A percentile compares a stretch with the other conserved stretches of the same genome.
These are phyloP conservation scores for Apostasia ramifera DNA, from an alignment of 106 monocot genomes.

Conservation along the genomic window DNA sequence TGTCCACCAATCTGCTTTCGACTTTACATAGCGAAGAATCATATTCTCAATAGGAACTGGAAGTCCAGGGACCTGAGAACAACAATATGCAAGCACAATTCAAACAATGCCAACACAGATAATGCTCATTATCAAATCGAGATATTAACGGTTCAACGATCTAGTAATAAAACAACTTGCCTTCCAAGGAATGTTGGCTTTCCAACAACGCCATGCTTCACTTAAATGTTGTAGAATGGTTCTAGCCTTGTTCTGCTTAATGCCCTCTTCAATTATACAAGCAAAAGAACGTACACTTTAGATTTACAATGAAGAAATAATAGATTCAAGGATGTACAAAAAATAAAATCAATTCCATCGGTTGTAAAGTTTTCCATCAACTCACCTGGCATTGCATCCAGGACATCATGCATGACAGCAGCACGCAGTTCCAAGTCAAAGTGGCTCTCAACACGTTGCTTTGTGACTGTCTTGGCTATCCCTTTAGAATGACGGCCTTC, in stretches of 20 bases:
- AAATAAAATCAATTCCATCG: too few species aligned
- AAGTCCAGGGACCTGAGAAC: constrained; percentile 78
- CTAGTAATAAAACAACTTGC: constrained; percentile 16
- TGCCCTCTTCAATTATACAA: constrained; percentile 65
- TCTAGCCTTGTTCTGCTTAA: constrained; percentile 98
- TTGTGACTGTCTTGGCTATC: constrained; percentile 98
- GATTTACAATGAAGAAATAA: too few species aligned
- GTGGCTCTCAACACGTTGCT: constrained; percentile 97
- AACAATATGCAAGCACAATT: not conserved
- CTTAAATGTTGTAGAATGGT: constrained; percentile 98
- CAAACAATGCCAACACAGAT: not conserved
- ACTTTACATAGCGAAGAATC: constrained; percentile 99
- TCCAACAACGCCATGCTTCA: constrained; percentile 99
- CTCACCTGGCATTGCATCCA: constrained; percentile 99
- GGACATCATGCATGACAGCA: constrained; percentile 99
- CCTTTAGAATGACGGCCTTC: constrained; percentile 99
- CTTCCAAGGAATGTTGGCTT: constrained; percentile 99
- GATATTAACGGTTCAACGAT: not conserved
- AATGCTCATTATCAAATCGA: not conserved
- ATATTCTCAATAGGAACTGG: constrained; percentile 99
- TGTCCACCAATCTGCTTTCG: constrained; percentile 99
- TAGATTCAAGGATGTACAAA: not conserved
- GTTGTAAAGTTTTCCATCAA: not conserved
- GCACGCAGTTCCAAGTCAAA: constrained; percentile 99
- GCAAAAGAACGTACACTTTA: not conserved